These are phyloP conservation scores for Tricharina praecox DNA, from an alignment of 495 filamentous ascomycete species.

Conservation along the genomic window DNA sequence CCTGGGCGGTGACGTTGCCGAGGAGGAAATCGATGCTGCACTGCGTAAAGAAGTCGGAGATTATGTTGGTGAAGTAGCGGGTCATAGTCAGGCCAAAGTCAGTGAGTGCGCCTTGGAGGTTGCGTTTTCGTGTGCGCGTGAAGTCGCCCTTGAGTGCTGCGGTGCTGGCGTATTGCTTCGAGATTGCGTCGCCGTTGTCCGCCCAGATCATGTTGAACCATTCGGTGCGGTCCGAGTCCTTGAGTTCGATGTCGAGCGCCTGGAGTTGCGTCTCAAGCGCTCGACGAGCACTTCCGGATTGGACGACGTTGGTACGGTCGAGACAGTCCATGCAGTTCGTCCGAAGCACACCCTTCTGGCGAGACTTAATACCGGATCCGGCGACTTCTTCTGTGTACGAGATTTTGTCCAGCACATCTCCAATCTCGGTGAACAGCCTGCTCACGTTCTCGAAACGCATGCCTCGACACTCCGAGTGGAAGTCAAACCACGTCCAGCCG, in stretches of 20 bases:
- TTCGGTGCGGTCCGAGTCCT: conserved; percentile 51
- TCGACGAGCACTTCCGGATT: conserved; percentile 64
- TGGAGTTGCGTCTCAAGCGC: conserved; percentile 61
- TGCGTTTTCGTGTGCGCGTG: conserved; percentile 72
- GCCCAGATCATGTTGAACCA: conserved; percentile 97
- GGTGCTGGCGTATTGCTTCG: conserved; percentile 66
- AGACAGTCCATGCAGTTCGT: conserved; percentile 98
- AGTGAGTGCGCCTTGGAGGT: conserved; percentile 82
- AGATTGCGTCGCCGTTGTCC: conserved; percentile 72
- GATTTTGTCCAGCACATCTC: conserved; percentile 41
- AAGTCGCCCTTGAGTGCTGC: conserved; percentile 91
- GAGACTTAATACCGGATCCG: conserved; percentile 28
- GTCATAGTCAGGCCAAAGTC: conserved; percentile 79
- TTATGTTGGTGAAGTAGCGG: conserved; percentile 61
- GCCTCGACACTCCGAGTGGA: conserved; percentile 72
- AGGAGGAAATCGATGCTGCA: conserved; percentile 87
- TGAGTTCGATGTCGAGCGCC: conserved; percentile 54
- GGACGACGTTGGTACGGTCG: conserved; percentile 83
- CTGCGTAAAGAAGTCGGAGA: conserved; percentile 92
- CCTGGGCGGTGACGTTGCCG: conserved; percentile 61
- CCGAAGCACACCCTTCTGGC: conserved; percentile 57
- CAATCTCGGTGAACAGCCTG: conserved; percentile 53
- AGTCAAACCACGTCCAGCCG: conserved; percentile 88
- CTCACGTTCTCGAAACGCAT: conserved; percentile 96
- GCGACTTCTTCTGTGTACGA: conserved; percentile 45